Conservation (phyloP, 2,329 filamentous ascomycete species). For the Sclerotinia subarctica region DNA sequence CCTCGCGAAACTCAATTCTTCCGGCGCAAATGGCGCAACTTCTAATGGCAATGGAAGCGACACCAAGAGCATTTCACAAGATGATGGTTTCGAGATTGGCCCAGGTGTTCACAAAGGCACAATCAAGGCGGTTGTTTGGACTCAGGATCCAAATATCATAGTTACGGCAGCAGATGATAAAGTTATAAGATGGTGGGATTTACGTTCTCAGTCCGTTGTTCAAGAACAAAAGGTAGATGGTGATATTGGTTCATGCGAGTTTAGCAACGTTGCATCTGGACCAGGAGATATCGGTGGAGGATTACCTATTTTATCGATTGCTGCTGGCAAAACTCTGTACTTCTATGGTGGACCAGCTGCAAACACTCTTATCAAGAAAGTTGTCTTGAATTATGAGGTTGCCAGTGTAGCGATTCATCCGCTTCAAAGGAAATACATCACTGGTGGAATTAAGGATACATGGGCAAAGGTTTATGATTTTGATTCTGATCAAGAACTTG, state of each 20-base stretch:
- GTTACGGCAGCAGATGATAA: constrained; percentile 90
- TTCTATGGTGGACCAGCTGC: constrained; percentile 80
- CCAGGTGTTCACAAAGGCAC: constrained; percentile 77
- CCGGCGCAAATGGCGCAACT: constrained; percentile 25
- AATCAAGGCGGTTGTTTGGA: constrained; percentile 97
- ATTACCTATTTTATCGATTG: constrained; percentile 74
- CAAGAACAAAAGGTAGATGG: constrained; percentile 77
- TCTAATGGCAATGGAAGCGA: constrained; percentile 38
- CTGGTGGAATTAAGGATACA: constrained; percentile 86
- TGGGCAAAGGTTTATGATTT: constrained; percentile 96
- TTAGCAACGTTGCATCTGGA: constrained; percentile 65
- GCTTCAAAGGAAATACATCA: constrained; percentile 77
- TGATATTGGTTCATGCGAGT: constrained; percentile 86
- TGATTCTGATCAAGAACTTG: constrained; percentile 76
- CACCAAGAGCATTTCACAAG: constrained; percentile 51
- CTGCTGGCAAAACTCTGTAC: constrained; percentile 90
- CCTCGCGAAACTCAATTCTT: constrained; percentile 52
- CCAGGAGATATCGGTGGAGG: constrained; percentile 64
- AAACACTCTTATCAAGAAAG: constrained; percentile 70
- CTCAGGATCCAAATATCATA: constrained; percentile 79
- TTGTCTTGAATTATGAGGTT: constrained; percentile 78
- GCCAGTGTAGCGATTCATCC: constrained; percentile 88
- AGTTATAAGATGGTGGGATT: constrained; percentile 90
- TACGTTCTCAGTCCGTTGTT: constrained; percentile 71
- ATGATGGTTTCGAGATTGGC: constrained; percentile 80